Evolutionary conservation across 139 green algal species (phyloP).

Genomic region (Picochlorum sp.): DNA sequence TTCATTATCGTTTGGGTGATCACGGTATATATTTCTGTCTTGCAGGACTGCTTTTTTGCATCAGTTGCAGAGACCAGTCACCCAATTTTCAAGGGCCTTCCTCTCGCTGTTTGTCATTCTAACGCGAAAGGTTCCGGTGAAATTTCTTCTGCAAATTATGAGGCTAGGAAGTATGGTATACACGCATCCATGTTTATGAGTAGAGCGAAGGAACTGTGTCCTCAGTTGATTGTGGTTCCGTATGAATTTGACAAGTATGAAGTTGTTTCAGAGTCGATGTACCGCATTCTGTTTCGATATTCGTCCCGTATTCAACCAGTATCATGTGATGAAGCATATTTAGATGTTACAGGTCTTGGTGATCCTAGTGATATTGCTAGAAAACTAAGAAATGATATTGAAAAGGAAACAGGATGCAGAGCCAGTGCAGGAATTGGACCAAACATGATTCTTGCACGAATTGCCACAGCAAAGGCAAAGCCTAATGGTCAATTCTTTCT

Average conservation of each 20-base stretch:
- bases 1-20: not conserved
- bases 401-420: constrained; percentile 45
- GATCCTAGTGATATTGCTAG: constrained; percentile 47
- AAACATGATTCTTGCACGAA: constrained; percentile 67
- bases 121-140: constrained; percentile 66
- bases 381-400: constrained; percentile 47
- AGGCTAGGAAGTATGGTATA: constrained; percentile 58
- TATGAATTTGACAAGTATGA: constrained; percentile 94
- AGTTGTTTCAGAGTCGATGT: constrained; percentile 70
- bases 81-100: constrained; percentile 52
- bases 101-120: constrained; percentile 56
- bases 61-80: constrained; percentile 45
- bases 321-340: constrained; percentile 88
- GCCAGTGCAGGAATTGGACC: constrained; percentile 48
- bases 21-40: constrained; percentile 2
- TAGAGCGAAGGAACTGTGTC: constrained; percentile 78
- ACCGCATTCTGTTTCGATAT: constrained; percentile 65
- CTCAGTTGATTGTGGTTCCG: constrained; percentile 79
- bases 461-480: constrained; percentile 50
- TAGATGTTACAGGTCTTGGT: constrained; percentile 79
- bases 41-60: constrained; percentile 94
- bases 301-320: constrained; percentile 71
- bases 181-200: constrained; percentile 77
- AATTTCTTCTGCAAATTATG: constrained; percentile 87
- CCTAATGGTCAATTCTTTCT: constrained; percentile 47